Evolutionary conservation across 75 land plant genomes (phyloP).

Genomic region (Sequoia sempervirens): DNA sequence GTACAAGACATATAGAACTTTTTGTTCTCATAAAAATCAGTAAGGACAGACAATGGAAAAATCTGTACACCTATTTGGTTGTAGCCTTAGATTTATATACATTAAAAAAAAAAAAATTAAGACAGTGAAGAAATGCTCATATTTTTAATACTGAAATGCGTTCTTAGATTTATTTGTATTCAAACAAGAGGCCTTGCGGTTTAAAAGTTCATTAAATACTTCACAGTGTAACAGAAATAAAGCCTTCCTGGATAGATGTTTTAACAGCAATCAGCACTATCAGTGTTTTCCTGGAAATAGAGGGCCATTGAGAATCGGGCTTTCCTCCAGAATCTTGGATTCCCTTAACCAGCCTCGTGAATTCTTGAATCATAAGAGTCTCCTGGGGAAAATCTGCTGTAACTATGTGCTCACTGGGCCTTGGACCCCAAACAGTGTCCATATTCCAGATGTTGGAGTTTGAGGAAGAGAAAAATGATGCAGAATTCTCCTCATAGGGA

Average conservation of each 20-base stretch:
- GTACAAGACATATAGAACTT: too few species aligned
- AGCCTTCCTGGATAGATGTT: conserved; percentile 22
- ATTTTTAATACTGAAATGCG: too few species aligned
- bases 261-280: conserved; percentile 22
- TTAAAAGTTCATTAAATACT: neutral
- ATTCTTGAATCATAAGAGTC: conserved; percentile 28
- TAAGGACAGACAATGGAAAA: too few species aligned
- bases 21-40: too few species aligned
- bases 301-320: conserved; percentile 16
- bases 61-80: too few species aligned
- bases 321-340: conserved; percentile 15
- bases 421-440: conserved; percentile 7
- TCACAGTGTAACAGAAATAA: neutral
- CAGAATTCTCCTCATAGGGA: conserved; percentile 10
- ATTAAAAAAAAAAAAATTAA: too few species aligned
- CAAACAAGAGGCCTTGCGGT: too few species aligned
- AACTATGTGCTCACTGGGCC: conserved; percentile 8
- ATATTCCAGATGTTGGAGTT: neutral
- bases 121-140: too few species aligned
- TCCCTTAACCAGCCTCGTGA: conserved; percentile 18
- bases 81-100: too few species aligned
- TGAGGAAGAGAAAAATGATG: conserved; percentile 8
- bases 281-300: conserved; percentile 26
- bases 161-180: too few species aligned
- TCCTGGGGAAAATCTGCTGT: conserved; percentile 24